These are phyloP conservation scores for Allomyces macrogynus DNA, from an alignment of 192 early-diverging fungal species.

Conservation along the genomic window DNA sequence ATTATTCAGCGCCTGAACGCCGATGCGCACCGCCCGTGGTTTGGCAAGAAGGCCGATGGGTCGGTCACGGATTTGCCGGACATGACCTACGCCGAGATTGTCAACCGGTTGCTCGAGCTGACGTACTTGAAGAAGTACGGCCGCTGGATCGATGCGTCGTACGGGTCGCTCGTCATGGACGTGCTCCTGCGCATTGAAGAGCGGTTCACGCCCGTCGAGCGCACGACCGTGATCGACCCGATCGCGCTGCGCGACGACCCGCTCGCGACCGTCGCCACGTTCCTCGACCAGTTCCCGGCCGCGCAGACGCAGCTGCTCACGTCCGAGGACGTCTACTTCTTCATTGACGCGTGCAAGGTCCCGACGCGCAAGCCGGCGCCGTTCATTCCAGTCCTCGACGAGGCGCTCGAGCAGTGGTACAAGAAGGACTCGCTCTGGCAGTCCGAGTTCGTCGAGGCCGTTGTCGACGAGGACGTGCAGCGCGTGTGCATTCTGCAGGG, in stretches of 20 bases:
- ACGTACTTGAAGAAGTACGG: constrained; percentile 48
- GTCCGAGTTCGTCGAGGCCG: constrained; percentile 62
- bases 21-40: constrained; percentile 92
- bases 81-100: constrained; percentile 85
- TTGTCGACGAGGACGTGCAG: constrained; percentile 64
- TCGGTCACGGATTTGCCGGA: constrained; percentile 57
- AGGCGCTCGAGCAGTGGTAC: constrained; percentile 73
- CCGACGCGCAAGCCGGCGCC: constrained; percentile 73
- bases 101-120: constrained; percentile 58
- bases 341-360: constrained; percentile 48
- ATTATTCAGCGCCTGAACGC: constrained; percentile 65
- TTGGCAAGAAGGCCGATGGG: constrained; percentile 63
- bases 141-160: constrained; percentile 60
- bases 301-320: constrained; percentile 52
- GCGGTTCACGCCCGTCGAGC: constrained; percentile 58
- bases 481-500: constrained; percentile 77
- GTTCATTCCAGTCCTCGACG: constrained; percentile 69
- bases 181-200: constrained; percentile 71
- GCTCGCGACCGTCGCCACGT: constrained; percentile 34
- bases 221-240: constrained; percentile 1
- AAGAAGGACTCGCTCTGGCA: constrained; percentile 83
- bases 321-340: constrained; percentile 66
- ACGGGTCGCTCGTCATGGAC: constrained; percentile 49
- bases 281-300: constrained; percentile 46
- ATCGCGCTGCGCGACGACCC: constrained; percentile 43